Base-by-base conservation (phyloP, 805 yeast species). In the Wickerhamomyces silvicola region DNA sequence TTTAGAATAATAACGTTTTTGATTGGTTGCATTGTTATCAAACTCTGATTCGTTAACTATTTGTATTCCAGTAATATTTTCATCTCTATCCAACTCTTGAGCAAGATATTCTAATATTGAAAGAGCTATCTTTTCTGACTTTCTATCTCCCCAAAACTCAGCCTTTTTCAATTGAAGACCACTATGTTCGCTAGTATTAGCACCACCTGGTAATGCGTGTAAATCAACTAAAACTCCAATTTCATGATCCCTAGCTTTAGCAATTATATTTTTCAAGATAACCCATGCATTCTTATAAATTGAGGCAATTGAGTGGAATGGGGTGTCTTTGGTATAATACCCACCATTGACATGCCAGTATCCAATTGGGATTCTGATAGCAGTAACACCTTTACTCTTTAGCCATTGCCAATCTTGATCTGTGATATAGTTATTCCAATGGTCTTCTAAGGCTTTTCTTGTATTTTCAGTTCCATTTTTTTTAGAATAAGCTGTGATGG, bases 141-240 rank as follows among this genome's bases (percentile, higher is more conserved):
- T 48, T 22, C 56, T 45, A 27, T 61, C 54, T 24, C 43, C 48
- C 88, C 94, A 86, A 45, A 85, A 79, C 9, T 66, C 81, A 2
- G 90, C 76, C 26, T 61, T 50, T 3, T 68, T 69, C 28, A 77
- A 62, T 32, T 59, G 35, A 31, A 76, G 78, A 8, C 97, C 97
- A 45, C 90, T 77, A 54, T 88, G 97, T 30, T 79, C 84, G 20
- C 78, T 81, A 1, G 76, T 70, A 50, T 92, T 90, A 16, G 97
- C 97, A 22, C 97, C 97, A 10, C 85, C 86, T 5, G 97, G 97
- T 8, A 90, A 57, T 0, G 82, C 97, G 57, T 92, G 97, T 26
- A 90, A 48, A 56, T 90, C 97, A 11, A 90, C 70, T 33, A 90
- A 48, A 1, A 90, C 77, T 10, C 86, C 81, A 36, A 90, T 90